A percentile compares a stretch with the other conserved stretches of the same genome.
These are phyloP conservation scores for Spiromastix sp. DNA, from an alignment of 2,329 filamentous ascomycete species.

Conservation along the genomic window DNA sequence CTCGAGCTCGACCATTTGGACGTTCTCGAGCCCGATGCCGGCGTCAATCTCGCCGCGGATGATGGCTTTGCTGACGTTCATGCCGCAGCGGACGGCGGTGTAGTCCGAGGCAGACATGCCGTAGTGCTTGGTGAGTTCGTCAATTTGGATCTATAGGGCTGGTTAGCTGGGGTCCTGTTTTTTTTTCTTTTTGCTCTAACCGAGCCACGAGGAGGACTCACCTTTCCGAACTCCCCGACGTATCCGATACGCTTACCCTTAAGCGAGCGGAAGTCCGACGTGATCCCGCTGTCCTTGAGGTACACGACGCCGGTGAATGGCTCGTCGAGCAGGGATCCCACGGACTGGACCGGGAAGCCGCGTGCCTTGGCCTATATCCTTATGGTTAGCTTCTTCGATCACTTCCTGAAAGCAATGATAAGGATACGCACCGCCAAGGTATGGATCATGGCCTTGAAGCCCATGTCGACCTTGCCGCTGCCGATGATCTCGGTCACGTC, in stretches of 20 bases:
- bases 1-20: constrained; percentile 73
- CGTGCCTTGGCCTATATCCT: constrained; percentile 57
- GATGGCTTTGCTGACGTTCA: constrained; percentile 71
- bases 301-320: constrained; percentile 73
- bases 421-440: constrained; percentile 52
- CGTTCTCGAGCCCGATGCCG: constrained; percentile 68
- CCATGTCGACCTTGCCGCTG: constrained; percentile 63
- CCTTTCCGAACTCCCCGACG: constrained; percentile 68
- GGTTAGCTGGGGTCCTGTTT: neutral
- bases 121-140: constrained; percentile 69
- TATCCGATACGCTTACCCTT: constrained; percentile 71
- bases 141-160: constrained; percentile 60
- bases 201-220: constrained; percentile 12
- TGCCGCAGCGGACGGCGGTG: constrained; percentile 66
- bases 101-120: constrained; percentile 64
- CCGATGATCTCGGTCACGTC: constrained; percentile 78
- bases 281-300: constrained; percentile 64
- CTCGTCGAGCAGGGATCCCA: constrained; percentile 67
- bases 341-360: constrained; percentile 60
- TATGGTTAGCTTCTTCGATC: neutral
- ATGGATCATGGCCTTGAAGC: constrained; percentile 79
- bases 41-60: constrained; percentile 63
- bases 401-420: neutral
- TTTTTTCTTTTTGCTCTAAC: neutral
- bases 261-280: constrained; percentile 61